A percentile compares a stretch with the other conserved stretches of the same genome.
Conservation (phyloP, 192 early-diverging fungal species). For the Coemansia sp. region DNA sequence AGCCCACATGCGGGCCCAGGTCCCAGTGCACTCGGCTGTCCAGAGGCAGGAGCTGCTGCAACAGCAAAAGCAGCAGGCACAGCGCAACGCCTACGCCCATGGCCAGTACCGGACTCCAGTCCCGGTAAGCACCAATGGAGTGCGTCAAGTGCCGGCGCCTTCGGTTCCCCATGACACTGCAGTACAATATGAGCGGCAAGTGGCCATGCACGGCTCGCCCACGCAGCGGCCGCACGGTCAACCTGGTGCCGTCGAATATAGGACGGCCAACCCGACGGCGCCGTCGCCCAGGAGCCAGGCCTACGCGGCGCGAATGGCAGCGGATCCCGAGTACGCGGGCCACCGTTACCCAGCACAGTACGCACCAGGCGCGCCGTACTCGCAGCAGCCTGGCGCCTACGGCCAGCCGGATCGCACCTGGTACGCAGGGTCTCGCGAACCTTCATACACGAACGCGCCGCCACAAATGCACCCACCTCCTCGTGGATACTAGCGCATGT, state of each 20-base stretch:
- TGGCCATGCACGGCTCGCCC: not conserved
- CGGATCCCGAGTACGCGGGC: slow-evolving; percentile 1
- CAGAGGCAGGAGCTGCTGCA: no score
- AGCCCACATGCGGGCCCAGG: no score
- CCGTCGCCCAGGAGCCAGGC: not conserved
- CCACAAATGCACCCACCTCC: no score
- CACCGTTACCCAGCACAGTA: not conserved
- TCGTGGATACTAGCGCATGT: not conserved
- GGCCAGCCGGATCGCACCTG: slow-evolving; percentile 1
- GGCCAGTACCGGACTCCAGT: not conserved
- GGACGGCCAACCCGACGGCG: not conserved
- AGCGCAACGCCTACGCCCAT: not conserved
- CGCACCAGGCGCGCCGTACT: not conserved
- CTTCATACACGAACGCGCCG: slow-evolving; percentile 1
- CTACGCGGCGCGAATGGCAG: not conserved
- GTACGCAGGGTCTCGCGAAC: slow-evolving; percentile 1
- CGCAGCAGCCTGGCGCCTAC: not conserved
- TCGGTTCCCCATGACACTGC: not conserved
- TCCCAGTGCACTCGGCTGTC: no score
- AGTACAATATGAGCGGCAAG: not conserved
- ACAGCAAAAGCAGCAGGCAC: no score
- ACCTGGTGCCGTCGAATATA: not conserved
- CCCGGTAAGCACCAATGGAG: no score
- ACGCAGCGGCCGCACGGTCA: not conserved
- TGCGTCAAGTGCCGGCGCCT: not conserved